A percentile compares a stretch with the other conserved stretches of the same genome.
phyloP scores from a whole-genome alignment of 78 protist species.

The Speleostelium caveatum region DNA sequence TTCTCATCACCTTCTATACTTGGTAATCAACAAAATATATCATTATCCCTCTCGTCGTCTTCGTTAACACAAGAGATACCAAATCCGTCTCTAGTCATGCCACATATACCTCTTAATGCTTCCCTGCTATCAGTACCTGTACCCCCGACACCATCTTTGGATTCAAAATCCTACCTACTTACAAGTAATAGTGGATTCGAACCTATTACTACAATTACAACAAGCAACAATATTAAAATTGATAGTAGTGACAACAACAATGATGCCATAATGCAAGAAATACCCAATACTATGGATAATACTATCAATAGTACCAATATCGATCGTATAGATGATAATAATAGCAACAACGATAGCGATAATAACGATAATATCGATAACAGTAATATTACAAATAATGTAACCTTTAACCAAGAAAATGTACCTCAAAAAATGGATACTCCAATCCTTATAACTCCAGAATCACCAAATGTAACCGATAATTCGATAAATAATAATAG shows the following conservation, averaged over 20 bases:
- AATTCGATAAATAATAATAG: neutral
- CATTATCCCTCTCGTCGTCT: neutral
- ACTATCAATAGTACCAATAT: neutral
- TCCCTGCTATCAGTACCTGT: neutral
- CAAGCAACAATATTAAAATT: neutral
- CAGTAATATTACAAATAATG: neutral
- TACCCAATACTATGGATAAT: neutral
- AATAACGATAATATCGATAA: neutral
- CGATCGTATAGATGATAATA: neutral
- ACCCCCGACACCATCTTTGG: too few relatives aligned
- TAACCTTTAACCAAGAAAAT: neutral
- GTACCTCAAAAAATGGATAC: neutral
- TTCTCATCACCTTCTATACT: neutral
- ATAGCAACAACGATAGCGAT: neutral
- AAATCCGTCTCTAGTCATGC: neutral
- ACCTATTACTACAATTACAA: neutral
- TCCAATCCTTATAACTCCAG: neutral
- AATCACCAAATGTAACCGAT: neutral
- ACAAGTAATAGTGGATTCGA: neutral
- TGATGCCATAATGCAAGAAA: neutral
- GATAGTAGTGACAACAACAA: neutral
- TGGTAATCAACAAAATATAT: too few relatives aligned
- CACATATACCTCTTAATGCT: neutral
- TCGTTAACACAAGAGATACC: neutral
- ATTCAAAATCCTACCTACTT: too few relatives aligned